Evolutionary conservation across 768 basidiomycete species (phyloP), one percentile per base, ranked within the genome.

Genomic region (Termitomyces heimii): DNA sequence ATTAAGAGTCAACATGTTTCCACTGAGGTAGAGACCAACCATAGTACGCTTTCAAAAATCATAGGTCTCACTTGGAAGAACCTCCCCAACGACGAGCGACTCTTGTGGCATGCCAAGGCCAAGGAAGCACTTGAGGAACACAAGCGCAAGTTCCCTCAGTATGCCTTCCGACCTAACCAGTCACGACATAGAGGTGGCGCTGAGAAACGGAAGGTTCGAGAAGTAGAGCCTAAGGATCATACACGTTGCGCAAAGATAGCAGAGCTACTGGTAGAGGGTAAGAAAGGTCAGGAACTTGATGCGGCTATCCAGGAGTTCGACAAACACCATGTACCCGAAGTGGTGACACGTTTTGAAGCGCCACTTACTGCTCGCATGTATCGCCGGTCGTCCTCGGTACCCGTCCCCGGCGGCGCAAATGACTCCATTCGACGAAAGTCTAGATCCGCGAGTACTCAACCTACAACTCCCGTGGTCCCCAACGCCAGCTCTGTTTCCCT

Each of bases 51-150:
- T 18, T 90, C 88, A 14, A 91, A 89, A 80, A 92, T 90, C 66
- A 88, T 91, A 58, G 89, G 89, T 24, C 74, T 89, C 59, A 89
- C 88, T 32, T 92, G 89, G 90, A 83, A 88, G 70, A 86, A 81
- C 56, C 80, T 92, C 58, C 82, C 88, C 2, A 78, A 85, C 57
- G 82, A 83, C n/a, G 86, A 92, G 67, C 82, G 86, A 10, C 80
- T 87, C 70, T 72, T 86, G 49, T 92, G 90, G 90, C 85, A 89
- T 63, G 73, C 74, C 52, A 88, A 89, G 70, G 90, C 90, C 18
- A 85, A 85, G 74, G 74, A 76, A 42, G 86, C 86, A 0, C 80
- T 82, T 48, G 86, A 84, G 47, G 89, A 89, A 62, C 89, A 91
- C 69, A 85, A 82, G 71, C 82, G 81, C 63, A 82, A 80, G 70